Conservation (phyloP, 345 rosid genomes). For the Brassica napus region DNA sequence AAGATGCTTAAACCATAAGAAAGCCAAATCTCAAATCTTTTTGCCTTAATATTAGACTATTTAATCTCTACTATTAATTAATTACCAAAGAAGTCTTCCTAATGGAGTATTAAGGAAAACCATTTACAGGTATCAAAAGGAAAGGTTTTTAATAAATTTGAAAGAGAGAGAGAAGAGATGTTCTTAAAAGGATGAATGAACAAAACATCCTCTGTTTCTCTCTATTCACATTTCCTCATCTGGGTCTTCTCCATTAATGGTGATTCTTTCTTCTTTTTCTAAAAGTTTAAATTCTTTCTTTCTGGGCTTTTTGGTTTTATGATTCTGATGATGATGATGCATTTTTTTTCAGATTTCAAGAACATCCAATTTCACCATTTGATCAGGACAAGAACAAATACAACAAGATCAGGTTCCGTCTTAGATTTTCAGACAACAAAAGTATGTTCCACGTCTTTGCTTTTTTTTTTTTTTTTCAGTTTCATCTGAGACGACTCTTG, state of each 20-base stretch:
- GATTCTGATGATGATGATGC: conserved; percentile 7
- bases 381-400: conserved; percentile 15
- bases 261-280: conserved; percentile 13
- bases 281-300: not conserved
- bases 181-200: conserved; percentile 43
- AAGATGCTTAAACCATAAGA: conserved; percentile 23
- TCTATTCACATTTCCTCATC: conserved; percentile 50
- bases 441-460: conserved; percentile 21
- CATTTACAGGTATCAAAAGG: conserved; percentile 44
- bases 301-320: conserved; percentile 31
- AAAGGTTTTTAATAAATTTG: conserved; percentile 54
- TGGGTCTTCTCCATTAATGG: conserved; percentile 60
- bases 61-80: conserved; percentile 47
- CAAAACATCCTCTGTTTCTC: conserved; percentile 50
- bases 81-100: conserved; percentile 42
- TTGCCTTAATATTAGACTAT: conserved; percentile 34
- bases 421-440: conserved; percentile 25
- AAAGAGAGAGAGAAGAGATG: conserved; percentile 30
- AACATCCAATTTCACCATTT: conserved; percentile 10
- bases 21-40: conserved; percentile 26
- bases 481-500: not conserved
- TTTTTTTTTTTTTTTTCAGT: not conserved
- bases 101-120: conserved; percentile 30
- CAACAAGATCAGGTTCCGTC: conserved; percentile 15
- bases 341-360: conserved; percentile 28